These are phyloP conservation scores for Globisporangium viniferum DNA, from an alignment of 352 stramenopile genomes.

Conservation along the genomic window DNA sequence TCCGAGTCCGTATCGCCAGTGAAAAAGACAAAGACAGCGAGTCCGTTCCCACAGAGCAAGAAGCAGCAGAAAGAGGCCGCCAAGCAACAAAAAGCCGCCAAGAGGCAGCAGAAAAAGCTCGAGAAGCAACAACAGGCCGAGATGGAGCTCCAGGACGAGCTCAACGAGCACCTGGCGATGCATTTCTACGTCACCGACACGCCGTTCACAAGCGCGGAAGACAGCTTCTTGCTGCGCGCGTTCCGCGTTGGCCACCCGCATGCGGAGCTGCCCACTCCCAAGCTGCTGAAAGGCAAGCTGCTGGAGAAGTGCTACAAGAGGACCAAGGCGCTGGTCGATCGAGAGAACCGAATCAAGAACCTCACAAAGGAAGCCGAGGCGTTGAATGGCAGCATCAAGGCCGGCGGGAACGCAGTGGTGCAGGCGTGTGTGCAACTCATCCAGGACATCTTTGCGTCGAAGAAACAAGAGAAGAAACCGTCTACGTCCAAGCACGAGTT, in stretches of 20 bases:
- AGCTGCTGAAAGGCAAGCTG: conserved; percentile 17
- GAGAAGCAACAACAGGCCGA: not conserved
- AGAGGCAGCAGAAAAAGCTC: not conserved
- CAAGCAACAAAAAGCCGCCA: not conserved
- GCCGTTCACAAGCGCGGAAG: conserved; percentile 11
- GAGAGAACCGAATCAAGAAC: not conserved
- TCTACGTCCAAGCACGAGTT: conserved; percentile 7
- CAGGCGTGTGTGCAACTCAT: conserved; percentile 9
- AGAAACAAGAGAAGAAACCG: not conserved
- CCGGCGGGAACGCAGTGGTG: not conserved
- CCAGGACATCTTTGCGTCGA: conserved; percentile 20
- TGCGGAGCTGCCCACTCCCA: not conserved
- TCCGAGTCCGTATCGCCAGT: not conserved
- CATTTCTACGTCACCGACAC: conserved; percentile 25
- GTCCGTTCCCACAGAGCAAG: not conserved
- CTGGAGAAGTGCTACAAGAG: conserved; percentile 19
- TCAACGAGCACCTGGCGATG: conserved; percentile 23
- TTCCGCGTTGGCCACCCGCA: conserved; percentile 4
- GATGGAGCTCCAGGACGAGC: not conserved
- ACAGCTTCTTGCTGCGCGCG: conserved; percentile 17
- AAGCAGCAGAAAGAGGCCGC: not conserved
- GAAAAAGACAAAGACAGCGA: not conserved
- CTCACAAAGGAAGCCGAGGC: conserved; percentile 1
- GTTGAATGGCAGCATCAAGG: not conserved
- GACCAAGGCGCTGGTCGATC: conserved; percentile 1